These are phyloP conservation scores for Amesomyces nigricolor DNA, from an alignment of 2,329 filamentous ascomycete genomes.

Conservation along the genomic window DNA sequence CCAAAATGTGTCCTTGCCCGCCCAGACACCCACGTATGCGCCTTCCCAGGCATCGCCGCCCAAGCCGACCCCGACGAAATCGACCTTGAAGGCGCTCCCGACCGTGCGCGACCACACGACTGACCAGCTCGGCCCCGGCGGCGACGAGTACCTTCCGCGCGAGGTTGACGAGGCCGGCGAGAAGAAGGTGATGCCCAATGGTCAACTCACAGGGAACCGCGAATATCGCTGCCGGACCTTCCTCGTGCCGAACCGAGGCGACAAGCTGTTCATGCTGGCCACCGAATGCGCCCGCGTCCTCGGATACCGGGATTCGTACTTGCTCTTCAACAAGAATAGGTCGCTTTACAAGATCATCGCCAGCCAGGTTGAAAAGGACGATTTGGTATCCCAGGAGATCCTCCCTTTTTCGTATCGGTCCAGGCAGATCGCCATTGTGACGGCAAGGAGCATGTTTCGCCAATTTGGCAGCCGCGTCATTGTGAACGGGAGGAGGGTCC, in stretches of 20 bases:
- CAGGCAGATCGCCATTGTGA: constrained; percentile 97
- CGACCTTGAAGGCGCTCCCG: constrained; percentile 85
- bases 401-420: constrained; percentile 96
- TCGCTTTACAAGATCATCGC: constrained; percentile 98
- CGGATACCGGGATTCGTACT: constrained; percentile 93
- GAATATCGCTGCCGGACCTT: constrained; percentile 94
- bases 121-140: constrained; percentile 81
- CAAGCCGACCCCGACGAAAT: constrained; percentile 75
- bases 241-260: constrained; percentile 79
- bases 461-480: constrained; percentile 96
- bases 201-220: constrained; percentile 73
- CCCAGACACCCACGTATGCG: constrained; percentile 39
- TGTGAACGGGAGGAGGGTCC: constrained; percentile 78
- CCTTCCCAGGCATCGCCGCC: constrained; percentile 52
- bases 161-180: constrained; percentile 91
- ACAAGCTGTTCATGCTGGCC: constrained; percentile 97
- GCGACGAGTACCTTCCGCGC: constrained; percentile 90
- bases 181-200: constrained; percentile 82
- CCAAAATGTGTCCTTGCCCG: constrained; percentile 42
- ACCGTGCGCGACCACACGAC: constrained; percentile 97
- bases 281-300: constrained; percentile 94
- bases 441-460: constrained; percentile 95
- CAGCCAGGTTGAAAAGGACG: constrained; percentile 91
- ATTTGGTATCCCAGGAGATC: constrained; percentile 90
- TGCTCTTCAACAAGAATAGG: constrained; percentile 97